A percentile compares a stretch with the other conserved stretches of the same genome.
These are phyloP conservation scores for Chlorella sorokiniana DNA, from an alignment of 139 green algal species.

Conservation along the genomic window DNA sequence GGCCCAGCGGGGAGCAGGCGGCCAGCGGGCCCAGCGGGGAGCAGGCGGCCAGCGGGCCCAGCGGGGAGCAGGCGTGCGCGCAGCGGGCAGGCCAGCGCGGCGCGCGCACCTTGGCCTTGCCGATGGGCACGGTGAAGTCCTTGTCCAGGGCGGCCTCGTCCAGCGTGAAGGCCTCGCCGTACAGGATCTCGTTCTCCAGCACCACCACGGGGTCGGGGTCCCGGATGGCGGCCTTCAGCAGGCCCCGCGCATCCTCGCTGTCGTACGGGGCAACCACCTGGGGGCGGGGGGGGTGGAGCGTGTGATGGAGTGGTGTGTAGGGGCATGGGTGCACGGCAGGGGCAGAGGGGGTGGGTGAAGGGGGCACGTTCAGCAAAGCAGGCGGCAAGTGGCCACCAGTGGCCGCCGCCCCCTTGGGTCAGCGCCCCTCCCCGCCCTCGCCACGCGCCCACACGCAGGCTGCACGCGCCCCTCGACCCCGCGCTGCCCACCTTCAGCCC, in stretches of 20 bases:
- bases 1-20: too few species aligned
- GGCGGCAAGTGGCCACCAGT: neutral
- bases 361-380: neutral
- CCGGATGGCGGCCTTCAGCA: conserved; percentile 96
- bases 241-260: conserved; percentile 89
- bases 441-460: neutral
- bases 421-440: too few species aligned
- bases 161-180: conserved; percentile 88
- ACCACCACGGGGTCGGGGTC: conserved; percentile 95
- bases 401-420: too few species aligned
- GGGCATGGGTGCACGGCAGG: too few species aligned
- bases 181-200: conserved; percentile 98
- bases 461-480: neutral
- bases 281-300: neutral
- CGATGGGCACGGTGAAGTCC: conserved; percentile 96
- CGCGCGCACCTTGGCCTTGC: conserved; percentile 90
- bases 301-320: neutral
- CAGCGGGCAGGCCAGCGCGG: neutral
- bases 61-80: neutral
- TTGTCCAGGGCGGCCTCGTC: conserved; percentile 77
- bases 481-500: conserved; percentile 88
- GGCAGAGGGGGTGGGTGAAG: too few species aligned
- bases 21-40: too few species aligned
- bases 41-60: neutral
- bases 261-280: conserved; percentile 96